Base-by-base conservation (phyloP, 225 moss, liverwort and hornwort genomes). In the Marchantia paleacea region DNA sequence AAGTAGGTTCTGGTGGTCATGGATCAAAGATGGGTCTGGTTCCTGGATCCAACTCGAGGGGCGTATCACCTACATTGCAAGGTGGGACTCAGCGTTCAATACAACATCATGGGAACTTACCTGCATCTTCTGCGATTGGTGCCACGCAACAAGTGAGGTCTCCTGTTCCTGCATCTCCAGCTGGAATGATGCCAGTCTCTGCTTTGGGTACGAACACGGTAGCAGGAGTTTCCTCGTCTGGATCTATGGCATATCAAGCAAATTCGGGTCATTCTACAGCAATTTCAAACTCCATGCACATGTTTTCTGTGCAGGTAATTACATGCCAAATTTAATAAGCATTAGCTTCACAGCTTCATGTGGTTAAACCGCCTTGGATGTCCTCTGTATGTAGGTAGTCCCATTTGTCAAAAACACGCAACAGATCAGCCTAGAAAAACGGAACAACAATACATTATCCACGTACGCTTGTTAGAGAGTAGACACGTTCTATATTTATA, bases 231-330 rank as follows among this genome's bases (percentile, higher is more conserved):
- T 58, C 78, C 6, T 81, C 83, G 26, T 78, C 83, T 71, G 58
- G 83, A 72, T 64, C 86, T 12, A 75, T 70, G 61, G 39, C 75
- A 65, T 84, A 84, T 75, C 87, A 84, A 77, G 84, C 72, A 64
- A 77, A 70, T 70, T 26, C 77, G 48, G 81, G 85, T 54, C 81
- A 75, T 51, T 86, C 82, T 53, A 30, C 75, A 55, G 19, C 81
- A 0, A 50, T 76, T 25, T 71, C 60, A 73, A 82, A 54, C 54
- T 73, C 84, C 7, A 75, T 68, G 58, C 84, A 79, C 11, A 62
- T 82, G 77, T 87, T 80, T 84, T 77, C 79, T 55, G 80, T 65
- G 10, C 84, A 87, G 87, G 87, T 87, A 84, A 66, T 58, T 7
- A 39, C 51, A 6, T 62, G 47, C 62, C 12, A 39, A 20, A 1